Base-by-base conservation (phyloP, 352 stramenopile species). In the Phytophthora quininea region DNA sequence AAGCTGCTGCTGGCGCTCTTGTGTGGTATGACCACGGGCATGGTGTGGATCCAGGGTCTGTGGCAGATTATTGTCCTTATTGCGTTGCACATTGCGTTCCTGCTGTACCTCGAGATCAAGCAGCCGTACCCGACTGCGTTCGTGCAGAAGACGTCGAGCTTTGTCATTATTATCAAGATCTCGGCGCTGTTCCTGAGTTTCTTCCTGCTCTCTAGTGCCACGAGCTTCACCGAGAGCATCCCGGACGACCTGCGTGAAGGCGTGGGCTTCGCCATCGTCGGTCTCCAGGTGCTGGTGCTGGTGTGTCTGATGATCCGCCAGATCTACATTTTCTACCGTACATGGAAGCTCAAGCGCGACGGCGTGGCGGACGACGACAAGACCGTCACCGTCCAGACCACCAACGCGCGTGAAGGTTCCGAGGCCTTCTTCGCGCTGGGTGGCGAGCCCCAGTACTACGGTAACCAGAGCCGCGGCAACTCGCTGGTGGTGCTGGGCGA, bases 111-210 rank as follows among this genome's bases (percentile, higher is more conserved):
- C 53, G 87, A 95, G 62, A 82, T 92, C 38, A 92, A 93, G 67
- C 85, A 92, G 61, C 88, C 88, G 56, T 93, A 92, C 66, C 82
- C 85, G 40, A 88, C 83, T 1, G 76, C 79, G 38, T 96, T 96
- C 31, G 84, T 96, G 51, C 88, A 96, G 64, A 88, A 88, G 58
- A 93, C 88, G 35, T 91, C 88, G 49, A 92, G 84, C 29, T 93
- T 96, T 65, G 87, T 96, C 67, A 94, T 91, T 57, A 90, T 96
- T 58, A 92, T 96, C 74, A 96, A 96, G 83, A 95, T 95, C 61
- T 92, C 86, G 62, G 85, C 80, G 50, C 75, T 96, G 0, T 91
- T 89, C 51, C 59, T 96, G 14, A 91, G 83, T 63, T 85, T 93
- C 56, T 95, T 96, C 60, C 66, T 96, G 3, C 71, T 95, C 14